Conservation (phyloP, 2,329 filamentous ascomycete species). For the Botrytis tulipae region DNA sequence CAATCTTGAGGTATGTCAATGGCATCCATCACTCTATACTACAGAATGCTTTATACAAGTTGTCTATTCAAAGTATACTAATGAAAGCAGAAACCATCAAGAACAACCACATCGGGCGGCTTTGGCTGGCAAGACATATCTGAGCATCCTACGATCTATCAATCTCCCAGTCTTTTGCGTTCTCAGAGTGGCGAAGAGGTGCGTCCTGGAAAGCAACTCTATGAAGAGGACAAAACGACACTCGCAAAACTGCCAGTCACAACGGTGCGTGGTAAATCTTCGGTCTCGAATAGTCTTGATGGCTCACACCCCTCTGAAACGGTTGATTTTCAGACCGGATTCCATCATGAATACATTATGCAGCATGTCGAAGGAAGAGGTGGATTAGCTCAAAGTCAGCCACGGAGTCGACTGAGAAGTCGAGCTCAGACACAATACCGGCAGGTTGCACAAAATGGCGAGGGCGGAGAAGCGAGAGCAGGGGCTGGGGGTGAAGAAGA, state of each 20-base stretch:
- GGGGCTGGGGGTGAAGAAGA: slow-evolving; percentile 1
- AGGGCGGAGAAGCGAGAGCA: background rate
- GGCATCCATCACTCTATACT: background rate
- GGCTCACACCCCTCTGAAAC: slow-evolving; percentile 30
- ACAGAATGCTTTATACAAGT: background rate
- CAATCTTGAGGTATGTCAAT: slow-evolving; percentile 17
- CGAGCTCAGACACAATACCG: slow-evolving; percentile 24
- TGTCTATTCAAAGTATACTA: background rate
- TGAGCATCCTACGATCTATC: background rate
- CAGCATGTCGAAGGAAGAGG: slow-evolving; percentile 25
- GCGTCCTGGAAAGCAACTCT: slow-evolving; percentile 9
- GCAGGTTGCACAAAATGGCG: slow-evolving; percentile 7
- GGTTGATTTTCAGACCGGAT: slow-evolving; percentile 34
- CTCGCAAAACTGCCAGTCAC: slow-evolving; percentile 12
- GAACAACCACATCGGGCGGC: slow-evolving; percentile 8
- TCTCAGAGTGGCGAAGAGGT: slow-evolving; percentile 10
- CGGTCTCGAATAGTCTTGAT: slow-evolving; percentile 28
- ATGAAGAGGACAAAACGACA: slow-evolving; percentile 17
- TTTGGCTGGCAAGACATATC: slow-evolving; percentile 32
- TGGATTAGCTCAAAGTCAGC: slow-evolving; percentile 11
- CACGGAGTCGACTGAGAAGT: slow-evolving; percentile 29
- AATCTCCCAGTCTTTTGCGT: background rate
- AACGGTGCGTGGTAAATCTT: slow-evolving; percentile 1
- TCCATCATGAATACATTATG: slow-evolving; percentile 23
- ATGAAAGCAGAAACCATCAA: slow-evolving; percentile 19